Evolutionary conservation across 2,329 filamentous ascomycete genomes (phyloP).

Genomic region (Alternaria longipes): DNA sequence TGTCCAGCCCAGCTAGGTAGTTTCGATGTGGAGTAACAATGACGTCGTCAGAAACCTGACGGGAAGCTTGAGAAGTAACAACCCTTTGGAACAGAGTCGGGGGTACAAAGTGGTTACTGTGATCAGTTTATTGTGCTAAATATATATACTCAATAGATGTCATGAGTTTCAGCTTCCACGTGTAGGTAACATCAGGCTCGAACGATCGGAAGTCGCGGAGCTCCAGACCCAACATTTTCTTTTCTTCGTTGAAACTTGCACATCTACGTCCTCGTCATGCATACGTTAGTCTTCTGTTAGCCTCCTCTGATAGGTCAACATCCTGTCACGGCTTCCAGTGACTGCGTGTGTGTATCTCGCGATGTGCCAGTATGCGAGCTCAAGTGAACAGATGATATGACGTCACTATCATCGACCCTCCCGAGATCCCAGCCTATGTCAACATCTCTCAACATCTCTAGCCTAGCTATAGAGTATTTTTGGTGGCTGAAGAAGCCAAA

Average conservation of each 20-base stretch:
- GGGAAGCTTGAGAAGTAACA: too few relatives aligned
- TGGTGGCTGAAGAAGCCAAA: neutral
- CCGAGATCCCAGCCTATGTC: neutral
- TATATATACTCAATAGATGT: neutral
- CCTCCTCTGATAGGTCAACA: neutral
- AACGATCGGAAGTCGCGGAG: slow-evolving; percentile 34
- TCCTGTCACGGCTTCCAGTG: neutral
- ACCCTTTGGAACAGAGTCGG: too few relatives aligned
- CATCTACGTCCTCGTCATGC: slow-evolving; percentile 25
- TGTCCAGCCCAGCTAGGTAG: neutral
- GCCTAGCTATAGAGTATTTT: neutral
- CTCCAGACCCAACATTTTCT: slow-evolving; percentile 6
- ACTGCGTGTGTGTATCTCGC: neutral
- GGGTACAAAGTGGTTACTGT: neutral
- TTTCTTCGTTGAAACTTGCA: neutral
- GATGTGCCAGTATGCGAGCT: neutral
- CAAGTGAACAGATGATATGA: neutral
- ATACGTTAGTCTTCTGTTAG: neutral
- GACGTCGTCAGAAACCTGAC: slow-evolving; percentile 11
- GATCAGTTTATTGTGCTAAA: neutral
- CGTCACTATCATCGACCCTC: neutral
- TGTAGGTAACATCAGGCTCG: slow-evolving; percentile 13
- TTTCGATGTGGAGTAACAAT: slow-evolving; percentile 1
- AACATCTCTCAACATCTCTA: neutral
- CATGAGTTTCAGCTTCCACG: neutral